Evolutionary conservation across 1,284 basidiomycete species (phyloP), one percentile per base, ranked within the genome.

Genomic region (Vanrija sp.): DNA sequence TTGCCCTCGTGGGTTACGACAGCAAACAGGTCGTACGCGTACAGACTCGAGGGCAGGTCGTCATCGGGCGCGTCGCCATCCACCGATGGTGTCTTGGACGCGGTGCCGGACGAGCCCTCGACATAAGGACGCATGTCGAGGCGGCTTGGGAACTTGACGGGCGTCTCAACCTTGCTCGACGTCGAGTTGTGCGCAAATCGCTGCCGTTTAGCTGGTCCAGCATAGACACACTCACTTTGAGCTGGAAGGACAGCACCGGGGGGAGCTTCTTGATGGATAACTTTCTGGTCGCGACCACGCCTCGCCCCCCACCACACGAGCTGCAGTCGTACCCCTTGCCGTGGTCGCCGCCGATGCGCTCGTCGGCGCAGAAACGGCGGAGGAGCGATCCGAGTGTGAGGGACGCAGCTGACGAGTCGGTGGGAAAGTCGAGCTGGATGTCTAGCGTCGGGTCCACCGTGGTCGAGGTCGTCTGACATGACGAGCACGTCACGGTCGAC

Each of bases 1-100:
- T 89, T 87, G 9, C 94, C 94, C 70, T 96, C 90, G 73, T 97
- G 94, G 59, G 92, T 93, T 56, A 97, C 87, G 31, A 97, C 91
- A 8, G 90, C 88, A 66, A 95, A 93, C 2, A 97, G 82, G 67
- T 96, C 89, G 71, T 96, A 97, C 51, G 89, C 85, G 73, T 90
- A 97, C 75, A 91, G 80, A 14, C 81, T 79, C 37, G 82, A 78
- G 2, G 87, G 85, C 1, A 75, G 58, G 23, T 48, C 36, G 41
- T 51, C 52, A 15, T 52, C 47, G 18, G 49, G 47, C 5, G 19
- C 14, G 4, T 20, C 14, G 16, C 47, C 31, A 54, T 59, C 45
- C 19, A 49, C 51, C 41, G 47, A 31, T 1, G 56, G 51, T 25
- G 56, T 47, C 41, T 57, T 53, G 38, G 49, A 45, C 1, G 41